A percentile compares a stretch with the other conserved stretches of the same genome.
Conservation (phyloP, 306 rosid genomes). For the Acacia crassicarpa region DNA sequence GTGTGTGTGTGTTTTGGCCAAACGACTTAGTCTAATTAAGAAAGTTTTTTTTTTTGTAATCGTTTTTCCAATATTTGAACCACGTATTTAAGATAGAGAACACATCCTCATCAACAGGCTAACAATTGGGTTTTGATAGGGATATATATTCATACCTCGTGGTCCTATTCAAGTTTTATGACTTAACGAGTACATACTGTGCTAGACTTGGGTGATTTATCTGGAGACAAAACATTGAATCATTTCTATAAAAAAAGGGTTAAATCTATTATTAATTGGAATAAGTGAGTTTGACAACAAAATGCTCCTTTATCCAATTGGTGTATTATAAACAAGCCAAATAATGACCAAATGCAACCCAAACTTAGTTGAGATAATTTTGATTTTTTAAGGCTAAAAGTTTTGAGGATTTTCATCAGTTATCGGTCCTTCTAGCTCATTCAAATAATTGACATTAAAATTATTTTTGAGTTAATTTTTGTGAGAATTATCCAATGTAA, state of each 20-base stretch:
- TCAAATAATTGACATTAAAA: neutral
- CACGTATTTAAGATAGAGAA: neutral
- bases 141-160: neutral
- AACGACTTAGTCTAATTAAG: neutral
- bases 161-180: neutral
- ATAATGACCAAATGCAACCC: neutral
- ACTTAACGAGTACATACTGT: neutral
- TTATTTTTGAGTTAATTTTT: neutral
- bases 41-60: neutral
- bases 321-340: neutral
- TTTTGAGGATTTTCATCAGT: neutral
- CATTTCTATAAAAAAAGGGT: neutral
- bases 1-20: neutral
- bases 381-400: neutral
- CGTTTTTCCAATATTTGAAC: neutral
- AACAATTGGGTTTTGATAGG: neutral
- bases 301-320: neutral
- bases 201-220: neutral
- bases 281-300: neutral
- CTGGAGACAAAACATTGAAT: neutral
- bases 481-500: neutral
- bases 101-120: neutral
- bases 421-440: neutral
- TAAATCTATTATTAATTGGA: neutral
- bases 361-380: neutral